Evolutionary conservation across 2,329 filamentous ascomycete species (phyloP).

Genomic region (Colletotrichum echinochloae): DNA sequence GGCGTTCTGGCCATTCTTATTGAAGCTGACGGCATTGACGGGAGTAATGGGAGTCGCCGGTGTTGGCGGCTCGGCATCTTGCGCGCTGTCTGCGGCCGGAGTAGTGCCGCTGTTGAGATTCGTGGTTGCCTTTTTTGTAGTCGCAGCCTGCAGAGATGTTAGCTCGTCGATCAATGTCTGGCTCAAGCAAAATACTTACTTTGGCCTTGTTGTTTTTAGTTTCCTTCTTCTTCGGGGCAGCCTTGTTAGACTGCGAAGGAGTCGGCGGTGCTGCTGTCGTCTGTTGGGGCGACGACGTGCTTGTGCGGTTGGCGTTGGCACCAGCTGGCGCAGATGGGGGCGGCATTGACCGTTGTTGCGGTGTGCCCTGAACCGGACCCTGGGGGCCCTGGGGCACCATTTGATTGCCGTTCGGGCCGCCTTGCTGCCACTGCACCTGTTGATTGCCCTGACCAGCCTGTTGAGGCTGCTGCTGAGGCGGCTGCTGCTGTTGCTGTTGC

Average conservation of each 20-base stretch:
- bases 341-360: conserved; percentile 79
- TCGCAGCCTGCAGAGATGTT: conserved; percentile 57
- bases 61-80: conserved; percentile 69
- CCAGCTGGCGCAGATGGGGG: conserved; percentile 71
- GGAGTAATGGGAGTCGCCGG: conserved; percentile 75
- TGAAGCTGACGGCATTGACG: conserved; percentile 63
- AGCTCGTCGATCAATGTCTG: background rate
- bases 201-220: conserved; percentile 74
- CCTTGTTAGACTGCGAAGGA: conserved; percentile 78
- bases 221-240: conserved; percentile 83
- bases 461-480: conserved; percentile 51
- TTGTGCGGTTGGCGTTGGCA: conserved; percentile 64
- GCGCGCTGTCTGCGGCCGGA: conserved; percentile 66
- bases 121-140: conserved; percentile 73
- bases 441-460: conserved; percentile 53
- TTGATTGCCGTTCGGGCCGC: conserved; percentile 54
- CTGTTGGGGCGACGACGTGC: conserved; percentile 72
- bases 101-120: conserved; percentile 66
- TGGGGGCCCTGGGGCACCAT: conserved; percentile 61
- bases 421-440: conserved; percentile 63
- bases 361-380: conserved; percentile 72
- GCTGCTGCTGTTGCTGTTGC: conserved; percentile 68
- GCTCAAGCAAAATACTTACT: conserved; percentile 60
- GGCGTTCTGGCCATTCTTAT: conserved; percentile 57
- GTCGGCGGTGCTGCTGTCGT: conserved; percentile 79